Evolutionary conservation across 148 eudicot genomes (phyloP).

Genomic region (Rhododendron kiyosumense): DNA sequence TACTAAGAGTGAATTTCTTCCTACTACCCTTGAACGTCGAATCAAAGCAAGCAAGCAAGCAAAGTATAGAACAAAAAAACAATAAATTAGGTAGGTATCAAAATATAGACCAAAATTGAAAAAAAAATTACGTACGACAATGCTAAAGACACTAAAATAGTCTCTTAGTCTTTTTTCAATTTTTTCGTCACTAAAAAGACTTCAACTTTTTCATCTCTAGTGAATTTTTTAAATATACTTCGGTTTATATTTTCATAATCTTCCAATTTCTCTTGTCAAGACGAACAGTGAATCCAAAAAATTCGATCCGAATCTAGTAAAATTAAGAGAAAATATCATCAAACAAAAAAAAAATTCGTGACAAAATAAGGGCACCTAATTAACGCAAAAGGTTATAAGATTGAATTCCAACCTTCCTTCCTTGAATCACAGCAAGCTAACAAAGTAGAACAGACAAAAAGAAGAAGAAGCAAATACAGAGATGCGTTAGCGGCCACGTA

Average conservation of each 20-base stretch:
- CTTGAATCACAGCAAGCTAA: not conserved
- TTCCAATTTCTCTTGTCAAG: not conserved
- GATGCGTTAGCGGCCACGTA: not conserved
- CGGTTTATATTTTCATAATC: not conserved
- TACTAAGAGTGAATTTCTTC: not conserved
- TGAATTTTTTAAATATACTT: not conserved
- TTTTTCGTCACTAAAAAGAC: too few relatives aligned
- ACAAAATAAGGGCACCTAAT: not conserved
- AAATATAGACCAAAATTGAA: not conserved
- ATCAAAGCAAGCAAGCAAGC: constrained; percentile 7
- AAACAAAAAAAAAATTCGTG: not conserved
- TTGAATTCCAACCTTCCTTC: not conserved
- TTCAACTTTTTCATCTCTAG: too few relatives aligned
- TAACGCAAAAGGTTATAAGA: not conserved
- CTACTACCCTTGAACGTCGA: too few relatives aligned
- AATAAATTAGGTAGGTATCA: not conserved
- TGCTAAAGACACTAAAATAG: not conserved
- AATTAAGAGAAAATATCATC: not conserved
- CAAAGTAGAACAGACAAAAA: not conserved
- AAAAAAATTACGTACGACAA: not conserved
- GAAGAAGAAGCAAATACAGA: not conserved
- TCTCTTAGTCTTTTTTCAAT: not conserved
- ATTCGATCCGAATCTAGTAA: not conserved
- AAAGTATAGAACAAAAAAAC: too few relatives aligned
- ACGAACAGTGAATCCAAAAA: not conserved